Evolutionary conservation across 371 early-diverging fungal species (phyloP).

Genomic region (Gilbertella persicaria): DNA sequence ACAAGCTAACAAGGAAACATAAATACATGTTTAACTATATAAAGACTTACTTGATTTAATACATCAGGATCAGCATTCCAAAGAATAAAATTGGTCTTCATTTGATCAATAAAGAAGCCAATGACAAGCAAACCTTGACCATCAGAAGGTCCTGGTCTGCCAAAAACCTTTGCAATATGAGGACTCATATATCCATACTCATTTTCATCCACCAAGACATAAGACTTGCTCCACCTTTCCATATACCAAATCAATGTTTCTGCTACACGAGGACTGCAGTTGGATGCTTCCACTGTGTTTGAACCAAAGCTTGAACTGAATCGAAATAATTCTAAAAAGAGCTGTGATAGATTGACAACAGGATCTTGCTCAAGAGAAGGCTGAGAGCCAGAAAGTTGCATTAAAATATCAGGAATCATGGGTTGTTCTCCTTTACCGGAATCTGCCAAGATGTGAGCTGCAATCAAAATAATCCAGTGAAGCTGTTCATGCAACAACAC

Average conservation of each 20-base stretch:
- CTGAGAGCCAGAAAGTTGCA: conserved; percentile 61
- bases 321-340: conserved; percentile 51
- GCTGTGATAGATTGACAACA: conserved; percentile 53
- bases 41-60: conserved; percentile 45
- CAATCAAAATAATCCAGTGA: conserved; percentile 76
- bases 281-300: conserved; percentile 52
- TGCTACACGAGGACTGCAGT: conserved; percentile 74
- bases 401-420: conserved; percentile 64
- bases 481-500: conserved; percentile 62
- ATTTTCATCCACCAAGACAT: conserved; percentile 63
- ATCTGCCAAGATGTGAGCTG: conserved; percentile 70
- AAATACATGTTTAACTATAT: not conserved
- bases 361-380: conserved; percentile 51
- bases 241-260: conserved; percentile 77
- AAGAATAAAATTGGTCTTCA: conserved; percentile 62
- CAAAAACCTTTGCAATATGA: conserved; percentile 58
- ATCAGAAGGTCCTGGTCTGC: conserved; percentile 53
- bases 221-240: conserved; percentile 76
- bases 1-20: conserved; percentile 45
- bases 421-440: conserved; percentile 74
- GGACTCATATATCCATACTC: conserved; percentile 64
- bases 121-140: conserved; percentile 65
- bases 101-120: conserved; percentile 63
- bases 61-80: conserved; percentile 81
- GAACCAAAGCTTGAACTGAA: conserved; percentile 43